These are phyloP conservation scores for Lasiodiplodia theobromae DNA, from an alignment of 2,329 filamentous ascomycete species.

Conservation along the genomic window DNA sequence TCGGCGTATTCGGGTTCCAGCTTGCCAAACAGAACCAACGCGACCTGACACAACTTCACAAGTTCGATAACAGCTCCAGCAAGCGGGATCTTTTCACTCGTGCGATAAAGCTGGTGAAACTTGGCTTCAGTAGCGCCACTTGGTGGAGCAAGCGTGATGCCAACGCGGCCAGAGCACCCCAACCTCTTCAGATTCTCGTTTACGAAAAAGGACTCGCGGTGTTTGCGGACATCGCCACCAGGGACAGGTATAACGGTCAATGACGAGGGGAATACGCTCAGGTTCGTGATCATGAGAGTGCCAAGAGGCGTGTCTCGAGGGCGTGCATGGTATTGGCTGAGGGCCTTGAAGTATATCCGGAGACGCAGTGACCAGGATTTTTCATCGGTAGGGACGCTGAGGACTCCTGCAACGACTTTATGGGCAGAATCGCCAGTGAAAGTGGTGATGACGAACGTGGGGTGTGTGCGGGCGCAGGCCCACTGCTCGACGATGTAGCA, in stretches of 20 bases:
- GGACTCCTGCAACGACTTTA: constrained; percentile 77
- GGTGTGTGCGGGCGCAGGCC: constrained; percentile 89
- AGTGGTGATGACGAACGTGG: constrained; percentile 89
- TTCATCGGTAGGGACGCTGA: constrained; percentile 83
- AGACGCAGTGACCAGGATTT: constrained; percentile 79
- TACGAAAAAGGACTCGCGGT: constrained; percentile 86
- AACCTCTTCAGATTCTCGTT: constrained; percentile 94
- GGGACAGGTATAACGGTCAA: constrained; percentile 91
- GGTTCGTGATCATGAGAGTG: constrained; percentile 90
- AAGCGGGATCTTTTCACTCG: constrained; percentile 80
- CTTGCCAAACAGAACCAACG: constrained; percentile 86
- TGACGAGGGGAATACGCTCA: constrained; percentile 89
- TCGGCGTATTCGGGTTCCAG: constrained; percentile 89
- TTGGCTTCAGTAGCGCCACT: constrained; percentile 85
- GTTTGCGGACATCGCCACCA: constrained; percentile 80
- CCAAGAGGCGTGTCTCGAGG: constrained; percentile 83
- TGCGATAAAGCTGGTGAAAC: constrained; percentile 89
- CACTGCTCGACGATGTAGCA: constrained; percentile 96
- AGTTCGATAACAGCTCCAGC: constrained; percentile 83
- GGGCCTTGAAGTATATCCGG: constrained; percentile 82
- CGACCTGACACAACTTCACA: constrained; percentile 89
- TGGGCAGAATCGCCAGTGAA: constrained; percentile 89
- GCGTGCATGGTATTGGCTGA: constrained; percentile 84
- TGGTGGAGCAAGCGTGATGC: constrained; percentile 79
- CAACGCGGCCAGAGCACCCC: constrained; percentile 88